Evolutionary conservation across 257 asterid species (phyloP), one percentile per base, ranked within the genome.

Genomic region (Plantago ovata): DNA sequence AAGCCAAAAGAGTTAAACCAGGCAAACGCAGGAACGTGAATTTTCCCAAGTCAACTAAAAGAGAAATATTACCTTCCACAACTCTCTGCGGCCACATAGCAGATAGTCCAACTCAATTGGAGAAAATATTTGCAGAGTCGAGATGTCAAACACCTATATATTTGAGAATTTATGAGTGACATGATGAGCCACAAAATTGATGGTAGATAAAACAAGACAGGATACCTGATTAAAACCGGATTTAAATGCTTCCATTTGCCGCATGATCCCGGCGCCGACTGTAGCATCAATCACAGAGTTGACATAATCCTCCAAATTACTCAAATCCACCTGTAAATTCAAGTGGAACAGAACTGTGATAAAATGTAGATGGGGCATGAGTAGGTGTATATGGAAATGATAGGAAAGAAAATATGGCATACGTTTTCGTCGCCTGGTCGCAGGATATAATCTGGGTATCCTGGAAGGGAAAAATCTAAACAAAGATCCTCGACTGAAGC

Each of bases 61-160:
- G 44, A 46, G 57, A 62, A 33, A 59, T 15, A 53, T 62, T 67
- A 94, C 99, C 99, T 86, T 84, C 99, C 99, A 94, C 56, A 86
- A 54, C 80, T 89, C 99, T 73, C 94, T 77, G 59, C 96, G 97
- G 49, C 99, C 99, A 63, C 99, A 93, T 49, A 93, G 89, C 64
- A 93, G 81, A 69, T 86, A 77, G 79, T 93, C 99, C 88, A 93
- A 77, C 86, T 93, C 99, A 58, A 68, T 56, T 51, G 96, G 88
- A 69, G 97, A 79, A 68, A 93, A 93, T 68, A 89, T 93, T 83
- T 93, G 97, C 48, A 93, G 82, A 21, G 87, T 64, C 24, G 95
- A 68, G 60, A 93, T 72, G 67, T 93, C 99, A 72, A 93, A 89
- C 58, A 93, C 97, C 97, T 92, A 71, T 67, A 33, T 12, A 22